Evolutionary conservation across 2,329 filamentous ascomycete species (phyloP), one percentile per base, ranked within the genome.

Genomic region (Ophiostoma novo-ulmi): DNA sequence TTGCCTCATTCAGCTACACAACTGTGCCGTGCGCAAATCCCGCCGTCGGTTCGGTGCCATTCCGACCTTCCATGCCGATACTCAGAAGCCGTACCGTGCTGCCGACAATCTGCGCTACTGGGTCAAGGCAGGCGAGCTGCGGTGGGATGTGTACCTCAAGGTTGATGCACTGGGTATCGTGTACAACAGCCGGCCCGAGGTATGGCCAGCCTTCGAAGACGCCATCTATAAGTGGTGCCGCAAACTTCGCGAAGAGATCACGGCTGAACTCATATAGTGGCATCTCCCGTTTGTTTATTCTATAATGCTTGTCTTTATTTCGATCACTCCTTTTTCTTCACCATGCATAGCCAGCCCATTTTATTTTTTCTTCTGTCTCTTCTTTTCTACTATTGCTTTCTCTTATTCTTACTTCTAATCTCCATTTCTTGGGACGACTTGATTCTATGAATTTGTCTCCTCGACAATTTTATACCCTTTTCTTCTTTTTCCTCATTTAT

Each of bases 71-170:
- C 95, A 98, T 79, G 89, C 89, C n/a, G 93, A 99, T 79, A 94
- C 95, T 11, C 89, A 88, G 72, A 98, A 98, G 80, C 95, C 95
- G 0, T 99, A 99, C 79, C 90, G 95, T 67, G 90, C 90, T 73
- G 93, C 94, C 3, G 95, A 99, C 75, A 99, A 99, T 78, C 84
- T 99, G 73, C 88, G 93, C 58, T 99, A 91, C 83, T 99, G 95
- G 94, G 87, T 91, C 80, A 99, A 99, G 82, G 95, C 94, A 1
- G 93, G 94, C 8, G 94, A 99, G 81, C 84, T 98, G 71, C 88
- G 95, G 70, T 99, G 94, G 89, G 95, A 98, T 80, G 87, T 94
- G 55, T 86, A 91, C 75, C 83, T 98, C 69, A 87, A 90, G 73
- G 85, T 97, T 70, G 93, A 97, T 77, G 92, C 94, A 31, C 89